Percentiles rank a stretch among this genome's conserved stretches.
Conservation (phyloP, 495 filamentous ascomycete genomes). For the Neurospora africana region DNA sequence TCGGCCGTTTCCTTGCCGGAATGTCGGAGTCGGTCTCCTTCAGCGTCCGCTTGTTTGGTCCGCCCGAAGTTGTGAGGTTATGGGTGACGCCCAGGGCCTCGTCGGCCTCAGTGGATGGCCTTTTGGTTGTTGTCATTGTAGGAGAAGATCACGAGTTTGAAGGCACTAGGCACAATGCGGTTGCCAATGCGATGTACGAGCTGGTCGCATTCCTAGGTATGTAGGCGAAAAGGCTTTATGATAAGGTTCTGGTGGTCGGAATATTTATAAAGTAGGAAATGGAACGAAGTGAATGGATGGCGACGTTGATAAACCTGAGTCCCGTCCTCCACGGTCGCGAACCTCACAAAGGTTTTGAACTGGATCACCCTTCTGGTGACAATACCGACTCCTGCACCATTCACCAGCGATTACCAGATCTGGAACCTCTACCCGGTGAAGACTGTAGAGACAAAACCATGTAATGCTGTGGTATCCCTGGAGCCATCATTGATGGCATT, state of each 20-base stretch:
- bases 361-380: background rate
- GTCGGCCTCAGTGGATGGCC: no score
- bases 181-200: no score
- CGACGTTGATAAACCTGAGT: background rate
- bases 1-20: no score
- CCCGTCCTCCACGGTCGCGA: background rate
- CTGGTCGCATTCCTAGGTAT: no score
- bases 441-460: background rate
- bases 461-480: background rate
- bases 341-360: background rate
- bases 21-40: no score
- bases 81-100: no score
- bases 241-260: background rate
- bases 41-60: no score
- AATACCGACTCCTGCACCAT: background rate
- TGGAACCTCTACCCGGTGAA: background rate
- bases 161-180: no score
- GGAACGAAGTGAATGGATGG: background rate
- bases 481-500: background rate
- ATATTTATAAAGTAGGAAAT: background rate
- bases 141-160: no score
- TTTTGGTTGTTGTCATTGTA: no score
- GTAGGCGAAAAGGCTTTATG: background rate
- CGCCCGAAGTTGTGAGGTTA: no score
- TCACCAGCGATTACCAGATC: background rate